phyloP scores from a whole-genome alignment of 2,329 filamentous ascomycete species.

The Bisporella sp. region DNA sequence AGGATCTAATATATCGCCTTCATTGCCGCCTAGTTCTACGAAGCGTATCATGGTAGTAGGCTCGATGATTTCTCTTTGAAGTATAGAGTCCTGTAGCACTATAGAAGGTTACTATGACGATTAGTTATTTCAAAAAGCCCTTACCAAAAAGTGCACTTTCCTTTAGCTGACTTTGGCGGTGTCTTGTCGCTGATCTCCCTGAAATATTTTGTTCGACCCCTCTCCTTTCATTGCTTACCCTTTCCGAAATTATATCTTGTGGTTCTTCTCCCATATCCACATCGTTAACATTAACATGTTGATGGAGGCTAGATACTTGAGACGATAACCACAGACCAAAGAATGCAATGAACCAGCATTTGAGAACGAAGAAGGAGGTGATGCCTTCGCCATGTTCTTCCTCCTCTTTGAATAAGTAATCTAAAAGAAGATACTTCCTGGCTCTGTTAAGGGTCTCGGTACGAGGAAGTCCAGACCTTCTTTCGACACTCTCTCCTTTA shows the following conservation, averaged over 20 bases:
- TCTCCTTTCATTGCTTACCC: neutral
- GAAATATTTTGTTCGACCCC: no score
- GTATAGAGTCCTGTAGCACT: no score
- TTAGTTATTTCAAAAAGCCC: no score
- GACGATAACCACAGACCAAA: slow-evolving; percentile 7
- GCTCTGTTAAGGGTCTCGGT: slow-evolving; percentile 7
- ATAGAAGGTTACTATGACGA: no score
- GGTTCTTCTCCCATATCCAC: slow-evolving; percentile 2
- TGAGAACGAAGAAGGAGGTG: slow-evolving; percentile 16
- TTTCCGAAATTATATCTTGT: neutral
- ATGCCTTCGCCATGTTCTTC: slow-evolving; percentile 11
- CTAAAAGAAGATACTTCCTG: slow-evolving; percentile 8
- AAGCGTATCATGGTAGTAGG: no score
- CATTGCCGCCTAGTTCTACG: slow-evolving; percentile 5
- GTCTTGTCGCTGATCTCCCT: no score
- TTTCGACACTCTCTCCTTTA: slow-evolving; percentile 5
- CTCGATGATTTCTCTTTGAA: no score
- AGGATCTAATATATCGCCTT: slow-evolving; percentile 1
- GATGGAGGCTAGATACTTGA: slow-evolving; percentile 1
- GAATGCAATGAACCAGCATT: slow-evolving; percentile 13
- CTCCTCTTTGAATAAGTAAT: slow-evolving; percentile 9
- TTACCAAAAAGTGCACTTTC: no score
- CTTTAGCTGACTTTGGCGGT: no score
- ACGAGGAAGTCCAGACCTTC: slow-evolving; percentile 8
- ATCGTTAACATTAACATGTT: neutral